phyloP scores from a whole-genome alignment of 2,329 filamentous ascomycete genomes.

The Fusarium globosum region DNA sequence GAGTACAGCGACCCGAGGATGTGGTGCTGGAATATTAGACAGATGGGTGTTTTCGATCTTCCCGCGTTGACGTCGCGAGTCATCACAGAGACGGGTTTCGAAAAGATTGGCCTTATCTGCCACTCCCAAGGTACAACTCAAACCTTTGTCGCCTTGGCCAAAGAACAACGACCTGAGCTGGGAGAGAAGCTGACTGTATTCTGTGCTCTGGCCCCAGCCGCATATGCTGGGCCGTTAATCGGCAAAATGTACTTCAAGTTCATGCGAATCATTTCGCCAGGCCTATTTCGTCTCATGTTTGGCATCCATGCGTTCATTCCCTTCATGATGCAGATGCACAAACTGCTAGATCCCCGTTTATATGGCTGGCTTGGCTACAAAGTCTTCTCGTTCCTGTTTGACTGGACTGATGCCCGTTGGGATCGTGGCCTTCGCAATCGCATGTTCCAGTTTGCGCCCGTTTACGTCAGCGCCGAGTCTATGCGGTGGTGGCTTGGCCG shows the following conservation, averaged over 20 bases:
- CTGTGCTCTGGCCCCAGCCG: constrained; percentile 89
- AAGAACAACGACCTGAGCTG: constrained; percentile 87
- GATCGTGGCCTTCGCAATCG: constrained; percentile 81
- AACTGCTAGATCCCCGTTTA: constrained; percentile 69
- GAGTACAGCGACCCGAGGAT: constrained; percentile 83
- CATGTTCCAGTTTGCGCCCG: constrained; percentile 92
- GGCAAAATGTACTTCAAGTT: constrained; percentile 92
- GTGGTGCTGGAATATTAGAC: constrained; percentile 97
- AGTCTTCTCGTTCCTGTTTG: constrained; percentile 89
- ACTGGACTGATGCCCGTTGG: constrained; percentile 88
- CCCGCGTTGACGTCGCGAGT: constrained; percentile 84
- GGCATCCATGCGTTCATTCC: constrained; percentile 95
- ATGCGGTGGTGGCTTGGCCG: constrained; percentile 97
- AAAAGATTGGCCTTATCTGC: constrained; percentile 83
- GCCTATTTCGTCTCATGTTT: constrained; percentile 82
- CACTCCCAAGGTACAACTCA: constrained; percentile 95
- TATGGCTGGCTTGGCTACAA: constrained; percentile 89
- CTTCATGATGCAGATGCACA: constrained; percentile 89
- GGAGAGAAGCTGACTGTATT: constrained; percentile 88
- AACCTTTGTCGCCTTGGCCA: constrained; percentile 86
- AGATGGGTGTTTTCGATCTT: constrained; percentile 92
- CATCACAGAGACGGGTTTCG: constrained; percentile 82
- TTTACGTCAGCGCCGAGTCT: constrained; percentile 88
- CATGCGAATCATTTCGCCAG: constrained; percentile 82
- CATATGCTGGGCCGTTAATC: constrained; percentile 87